Conservation (phyloP, 805 yeast genomes). For the Isabelozyma pseudorhagii region DNA sequence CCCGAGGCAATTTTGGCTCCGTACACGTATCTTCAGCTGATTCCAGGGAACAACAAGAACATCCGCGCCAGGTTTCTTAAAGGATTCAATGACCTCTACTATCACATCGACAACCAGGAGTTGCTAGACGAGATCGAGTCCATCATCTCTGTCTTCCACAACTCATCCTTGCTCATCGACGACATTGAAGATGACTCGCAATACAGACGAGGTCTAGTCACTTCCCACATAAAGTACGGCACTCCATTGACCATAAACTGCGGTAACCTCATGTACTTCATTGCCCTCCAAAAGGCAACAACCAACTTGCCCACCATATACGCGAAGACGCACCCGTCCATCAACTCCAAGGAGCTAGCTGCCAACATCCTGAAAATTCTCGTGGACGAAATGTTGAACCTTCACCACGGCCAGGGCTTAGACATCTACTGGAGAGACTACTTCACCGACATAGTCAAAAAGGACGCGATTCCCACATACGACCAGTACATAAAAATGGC, state of each 20-base stretch:
- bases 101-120: conserved; percentile 19
- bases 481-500: conserved; percentile 74
- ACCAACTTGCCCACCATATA: too few species aligned
- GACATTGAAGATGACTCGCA: conserved; percentile 82
- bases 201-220: conserved; percentile 72
- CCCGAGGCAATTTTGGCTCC: conserved; percentile 20
- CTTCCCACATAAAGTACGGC: conserved; percentile 78
- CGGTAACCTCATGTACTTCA: conserved; percentile 78
- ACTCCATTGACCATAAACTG: conserved; percentile 77
- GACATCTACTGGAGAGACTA: conserved; percentile 86
- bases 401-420: conserved; percentile 88
- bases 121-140: conserved; percentile 23
- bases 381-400: conserved; percentile 70
- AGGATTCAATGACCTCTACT: conserved; percentile 33
- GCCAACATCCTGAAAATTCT: conserved; percentile 40
- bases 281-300: conserved; percentile 53
- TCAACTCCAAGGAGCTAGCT: conserved; percentile 10
- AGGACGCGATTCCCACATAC: conserved; percentile 18
- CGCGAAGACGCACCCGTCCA: conserved; percentile 1
- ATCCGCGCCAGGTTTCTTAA: conserved; percentile 26
- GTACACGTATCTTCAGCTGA: conserved; percentile 25
- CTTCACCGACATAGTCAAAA: conserved; percentile 6
- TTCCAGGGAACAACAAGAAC: conserved; percentile 32
- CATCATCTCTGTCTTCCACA: conserved; percentile 32
- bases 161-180: conserved; percentile 52